Conservation (phyloP, 2,329 filamentous ascomycete genomes). For the Xylariomycetidae sp. region DNA sequence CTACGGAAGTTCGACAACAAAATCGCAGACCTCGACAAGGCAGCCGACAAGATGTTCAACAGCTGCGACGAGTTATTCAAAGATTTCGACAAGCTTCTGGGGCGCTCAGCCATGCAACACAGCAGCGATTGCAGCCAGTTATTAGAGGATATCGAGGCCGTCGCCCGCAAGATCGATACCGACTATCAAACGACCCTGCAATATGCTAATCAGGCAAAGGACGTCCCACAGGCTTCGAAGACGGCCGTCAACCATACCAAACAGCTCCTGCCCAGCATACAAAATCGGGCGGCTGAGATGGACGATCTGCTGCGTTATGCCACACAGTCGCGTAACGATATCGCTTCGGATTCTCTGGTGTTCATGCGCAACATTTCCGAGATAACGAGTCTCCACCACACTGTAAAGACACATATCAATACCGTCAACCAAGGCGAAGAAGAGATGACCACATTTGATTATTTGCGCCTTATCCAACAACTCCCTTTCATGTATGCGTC, state of each 20-base stretch:
- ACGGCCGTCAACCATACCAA: conserved; percentile 59
- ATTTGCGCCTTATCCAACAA: conserved; percentile 72
- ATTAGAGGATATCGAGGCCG: conserved; percentile 76
- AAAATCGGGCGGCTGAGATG: conserved; percentile 53
- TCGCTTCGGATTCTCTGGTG: conserved; percentile 58
- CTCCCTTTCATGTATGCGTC: conserved; percentile 88
- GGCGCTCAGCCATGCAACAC: conserved; percentile 49
- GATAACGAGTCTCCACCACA: conserved; percentile 69
- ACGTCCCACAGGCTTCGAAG: conserved; percentile 56
- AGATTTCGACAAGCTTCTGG: conserved; percentile 55
- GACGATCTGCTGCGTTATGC: conserved; percentile 52
- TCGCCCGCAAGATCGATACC: conserved; percentile 79
- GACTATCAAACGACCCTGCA: conserved; percentile 75
- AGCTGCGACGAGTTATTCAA: conserved; percentile 57
- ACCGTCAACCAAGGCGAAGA: conserved; percentile 67
- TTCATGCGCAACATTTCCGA: conserved; percentile 79
- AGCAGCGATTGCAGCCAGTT: conserved; percentile 61
- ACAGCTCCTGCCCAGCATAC: conserved; percentile 52
- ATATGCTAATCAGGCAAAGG: conserved; percentile 57
- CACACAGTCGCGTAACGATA: conserved; percentile 60
- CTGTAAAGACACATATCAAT: conserved; percentile 66
- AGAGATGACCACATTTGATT: conserved; percentile 73
- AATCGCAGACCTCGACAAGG: conserved; percentile 54
- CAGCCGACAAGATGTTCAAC: conserved; percentile 52
- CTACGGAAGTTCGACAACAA: conserved; percentile 55